These are phyloP conservation scores for Pleurotus pulmonarius DNA, from an alignment of 768 basidiomycete genomes.

Conservation along the genomic window DNA sequence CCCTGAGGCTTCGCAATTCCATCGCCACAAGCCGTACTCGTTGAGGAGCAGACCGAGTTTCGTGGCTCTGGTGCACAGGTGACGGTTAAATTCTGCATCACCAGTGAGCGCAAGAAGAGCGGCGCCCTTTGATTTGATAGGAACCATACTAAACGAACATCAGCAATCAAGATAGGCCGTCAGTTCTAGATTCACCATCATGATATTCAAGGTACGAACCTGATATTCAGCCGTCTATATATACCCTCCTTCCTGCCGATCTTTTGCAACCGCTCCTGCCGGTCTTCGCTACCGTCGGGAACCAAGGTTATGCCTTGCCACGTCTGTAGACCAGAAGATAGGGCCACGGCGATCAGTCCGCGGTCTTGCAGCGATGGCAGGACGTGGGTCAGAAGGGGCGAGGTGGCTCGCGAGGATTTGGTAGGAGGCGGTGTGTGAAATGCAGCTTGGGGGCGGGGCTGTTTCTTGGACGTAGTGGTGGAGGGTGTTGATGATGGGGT, in stretches of 20 bases:
- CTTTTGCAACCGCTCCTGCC: constrained; percentile 21
- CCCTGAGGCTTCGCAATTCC: constrained; percentile 25
- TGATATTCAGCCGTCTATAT: constrained; percentile 35
- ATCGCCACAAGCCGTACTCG: constrained; percentile 65
- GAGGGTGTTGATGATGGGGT: constrained; percentile 26
- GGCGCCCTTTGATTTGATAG: constrained; percentile 47
- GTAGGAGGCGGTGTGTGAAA: constrained; percentile 8
- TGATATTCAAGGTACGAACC: constrained; percentile 21
- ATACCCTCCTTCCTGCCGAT: constrained; percentile 28
- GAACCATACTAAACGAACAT: constrained; percentile 32
- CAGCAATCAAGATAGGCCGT: not conserved
- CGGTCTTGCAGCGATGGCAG: constrained; percentile 37
- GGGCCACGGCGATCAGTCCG: constrained; percentile 40
- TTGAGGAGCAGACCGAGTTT: constrained; percentile 48
- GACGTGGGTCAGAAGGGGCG: constrained; percentile 32
- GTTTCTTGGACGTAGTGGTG: constrained; percentile 10
- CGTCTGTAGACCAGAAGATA: constrained; percentile 24
- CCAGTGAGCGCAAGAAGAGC: constrained; percentile 56
- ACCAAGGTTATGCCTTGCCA: constrained; percentile 55
- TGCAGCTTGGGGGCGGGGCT: not conserved
- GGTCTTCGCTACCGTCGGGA: constrained; percentile 27
- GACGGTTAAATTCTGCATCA: constrained; percentile 42
- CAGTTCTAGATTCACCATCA: not conserved
- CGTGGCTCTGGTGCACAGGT: constrained; percentile 38
- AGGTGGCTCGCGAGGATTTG: not conserved